Conservation (phyloP, 202 grass and related monocot species). For the Zizania palustris region DNA sequence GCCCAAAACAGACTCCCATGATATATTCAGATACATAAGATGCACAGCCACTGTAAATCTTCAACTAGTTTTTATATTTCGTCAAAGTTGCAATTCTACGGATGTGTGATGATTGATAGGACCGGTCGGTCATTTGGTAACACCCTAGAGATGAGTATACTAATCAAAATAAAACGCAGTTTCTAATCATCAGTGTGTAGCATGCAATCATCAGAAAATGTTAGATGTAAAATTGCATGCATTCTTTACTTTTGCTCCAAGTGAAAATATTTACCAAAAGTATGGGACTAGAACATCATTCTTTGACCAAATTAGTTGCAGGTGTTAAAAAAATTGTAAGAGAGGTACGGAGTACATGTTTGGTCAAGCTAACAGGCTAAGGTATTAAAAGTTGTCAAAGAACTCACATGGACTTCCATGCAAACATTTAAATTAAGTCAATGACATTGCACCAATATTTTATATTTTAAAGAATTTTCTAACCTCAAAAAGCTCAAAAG, state of each 20-base stretch:
- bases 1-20: neutral
- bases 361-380: too few relatives aligned
- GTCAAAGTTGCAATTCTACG: neutral
- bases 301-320: neutral
- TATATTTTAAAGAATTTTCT: neutral
- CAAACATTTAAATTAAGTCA: too few relatives aligned
- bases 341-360: too few relatives aligned
- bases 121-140: neutral
- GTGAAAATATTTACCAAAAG: neutral
- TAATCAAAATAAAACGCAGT: neutral
- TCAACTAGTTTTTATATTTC: neutral
- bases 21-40: too few relatives aligned
- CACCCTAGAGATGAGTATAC: neutral
- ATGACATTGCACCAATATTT: neutral
- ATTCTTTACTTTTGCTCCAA: neutral
- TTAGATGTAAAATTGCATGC: neutral
- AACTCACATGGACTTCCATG: too few relatives aligned
- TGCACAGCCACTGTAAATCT: neutral
- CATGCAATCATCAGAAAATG: conserved; percentile 2
- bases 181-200: neutral
- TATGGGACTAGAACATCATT: neutral
- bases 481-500: conserved; percentile 97
- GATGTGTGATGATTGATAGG: conserved; percentile 1
- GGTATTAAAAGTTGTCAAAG: too few relatives aligned
- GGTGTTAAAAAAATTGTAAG: neutral